Evolutionary conservation across 2,329 filamentous ascomycete genomes (phyloP).

Genomic region (Xylaria polymorpha): DNA sequence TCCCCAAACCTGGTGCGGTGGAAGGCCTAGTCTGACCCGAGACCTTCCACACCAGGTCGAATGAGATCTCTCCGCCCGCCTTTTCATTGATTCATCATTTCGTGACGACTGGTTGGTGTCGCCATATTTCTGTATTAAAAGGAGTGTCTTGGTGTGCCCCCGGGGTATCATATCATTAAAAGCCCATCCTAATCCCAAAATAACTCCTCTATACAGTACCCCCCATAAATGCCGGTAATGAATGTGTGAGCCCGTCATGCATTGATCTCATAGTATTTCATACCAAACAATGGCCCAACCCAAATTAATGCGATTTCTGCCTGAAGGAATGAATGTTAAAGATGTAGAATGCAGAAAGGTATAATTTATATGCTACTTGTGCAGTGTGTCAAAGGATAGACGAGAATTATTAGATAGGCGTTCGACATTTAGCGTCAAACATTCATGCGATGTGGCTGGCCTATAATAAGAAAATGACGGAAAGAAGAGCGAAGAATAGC

Average conservation of each 20-base stretch:
- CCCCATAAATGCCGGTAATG: slow-evolving; percentile 23
- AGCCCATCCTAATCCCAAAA: slow-evolving; percentile 10
- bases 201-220: slow-evolving; percentile 22
- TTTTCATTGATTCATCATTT: slow-evolving; percentile 17
- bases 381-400: slow-evolving; percentile 31
- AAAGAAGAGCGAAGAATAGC: slow-evolving; percentile 43
- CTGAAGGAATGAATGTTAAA: slow-evolving; percentile 8
- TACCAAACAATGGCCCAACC: slow-evolving; percentile 1
- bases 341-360: not conserved
- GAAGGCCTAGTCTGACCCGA: not conserved
- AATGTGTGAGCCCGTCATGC: slow-evolving; percentile 26
- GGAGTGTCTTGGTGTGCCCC: slow-evolving; percentile 32
- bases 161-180: slow-evolving; percentile 37
- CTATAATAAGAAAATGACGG: slow-evolving; percentile 45
- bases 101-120: not conserved
- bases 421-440: slow-evolving; percentile 30
- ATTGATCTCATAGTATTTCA: not conserved
- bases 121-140: slow-evolving; percentile 19
- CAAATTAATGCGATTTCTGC: slow-evolving; percentile 5
- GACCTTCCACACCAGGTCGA: not conserved
- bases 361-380: slow-evolving; percentile 18
- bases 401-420: slow-evolving; percentile 17
- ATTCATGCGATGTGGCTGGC: slow-evolving; percentile 28
- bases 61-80: not conserved
- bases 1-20: not conserved